Base-by-base conservation (phyloP, 176 grass and related monocot species). In the Cenchrus americanus region DNA sequence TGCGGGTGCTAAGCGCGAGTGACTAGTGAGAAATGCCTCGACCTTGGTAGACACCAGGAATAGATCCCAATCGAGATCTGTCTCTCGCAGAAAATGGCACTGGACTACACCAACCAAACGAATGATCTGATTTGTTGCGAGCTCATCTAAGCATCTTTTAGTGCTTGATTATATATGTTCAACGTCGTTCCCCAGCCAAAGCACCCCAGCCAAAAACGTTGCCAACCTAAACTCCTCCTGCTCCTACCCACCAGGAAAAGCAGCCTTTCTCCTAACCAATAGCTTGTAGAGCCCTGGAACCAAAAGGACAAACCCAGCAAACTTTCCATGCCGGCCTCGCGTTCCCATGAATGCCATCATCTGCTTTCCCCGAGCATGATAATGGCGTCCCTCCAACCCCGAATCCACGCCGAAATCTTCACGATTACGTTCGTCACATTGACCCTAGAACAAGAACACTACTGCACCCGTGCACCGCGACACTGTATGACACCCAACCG, bases 191-290 rank as follows among this genome's bases (percentile, higher is more conserved):
- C 58, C 58, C 8, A 61, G 10, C 58, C 58, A 61, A 61, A 61
- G 58, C n/a, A 61, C 57, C 2, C 57, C 57, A 22, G 57, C 21
- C 21, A n/a, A 59, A 23, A 58, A 8, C 19, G 6, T 58, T 58
- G 55, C 55, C n/a, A 24, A 61, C n/a, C 67, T 19, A 19, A 50
- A 80, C 51, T 83, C 79, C 47, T 82, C 79, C 48, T 42, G n/a
- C 78, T 78, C 48, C 52, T 10, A 86, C 86, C 86, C 74, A 81
- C 68, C 84, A 84, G 7, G 49, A 86, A 90, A 91, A 91, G 83
- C 76, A 82, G 85, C 89, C 50, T 58, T 91, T 89, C 83, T 78
- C 89, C 92, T 79, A 94, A 63, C 23, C 18, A 75, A 32, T 22
- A 75, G 5, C 71, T 61, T 76, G 8, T 73, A 32, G 68, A 19